A percentile compares a stretch with the other conserved stretches of the same genome.
phyloP scores from a whole-genome alignment of 768 basidiomycete genomes.

The Naganishia randhawae region DNA sequence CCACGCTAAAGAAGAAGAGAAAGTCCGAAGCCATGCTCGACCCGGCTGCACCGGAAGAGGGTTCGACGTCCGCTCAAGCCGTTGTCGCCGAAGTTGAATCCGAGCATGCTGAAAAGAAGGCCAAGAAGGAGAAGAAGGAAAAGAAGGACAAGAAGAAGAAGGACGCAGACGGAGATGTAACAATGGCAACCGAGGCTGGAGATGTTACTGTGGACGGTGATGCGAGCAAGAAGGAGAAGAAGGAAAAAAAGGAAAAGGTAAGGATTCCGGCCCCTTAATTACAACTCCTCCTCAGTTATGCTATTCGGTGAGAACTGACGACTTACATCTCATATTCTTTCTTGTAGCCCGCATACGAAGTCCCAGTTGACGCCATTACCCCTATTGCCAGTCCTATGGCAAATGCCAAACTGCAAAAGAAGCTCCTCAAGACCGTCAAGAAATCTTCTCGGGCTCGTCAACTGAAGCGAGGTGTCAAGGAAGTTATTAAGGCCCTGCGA shows the following conservation, averaged over 20 bases:
- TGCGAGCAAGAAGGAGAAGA: constrained; percentile 59
- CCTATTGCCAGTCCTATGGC: constrained; percentile 94
- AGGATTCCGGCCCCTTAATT: too few relatives aligned
- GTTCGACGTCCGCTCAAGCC: constrained; percentile 43
- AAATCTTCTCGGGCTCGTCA: constrained; percentile 91
- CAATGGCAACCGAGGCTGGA: constrained; percentile 47
- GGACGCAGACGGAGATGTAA: constrained; percentile 27
- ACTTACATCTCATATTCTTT: not conserved
- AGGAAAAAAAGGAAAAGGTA: constrained; percentile 35
- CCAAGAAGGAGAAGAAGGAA: constrained; percentile 38
- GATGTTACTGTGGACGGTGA: constrained; percentile 50
- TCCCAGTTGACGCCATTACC: constrained; percentile 56
- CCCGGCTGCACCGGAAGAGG: constrained; percentile 31
- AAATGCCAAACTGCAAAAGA: constrained; percentile 86
- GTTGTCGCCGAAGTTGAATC: constrained; percentile 36
- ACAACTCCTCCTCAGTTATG: not conserved
- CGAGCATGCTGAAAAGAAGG: constrained; percentile 59
- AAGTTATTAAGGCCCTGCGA: constrained; percentile 93
- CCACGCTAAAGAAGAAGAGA: constrained; percentile 48
- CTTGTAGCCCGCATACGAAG: constrained; percentile 8
- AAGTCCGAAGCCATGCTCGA: constrained; percentile 47
- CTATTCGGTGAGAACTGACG: constrained; percentile 2
- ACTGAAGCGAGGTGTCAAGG: constrained; percentile 96
- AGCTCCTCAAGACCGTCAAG: constrained; percentile 90
- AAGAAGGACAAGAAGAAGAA: constrained; percentile 44